Evolutionary conservation across 176 grass and related monocot genomes (phyloP).

Genomic region (Panicum miliaceum): DNA sequence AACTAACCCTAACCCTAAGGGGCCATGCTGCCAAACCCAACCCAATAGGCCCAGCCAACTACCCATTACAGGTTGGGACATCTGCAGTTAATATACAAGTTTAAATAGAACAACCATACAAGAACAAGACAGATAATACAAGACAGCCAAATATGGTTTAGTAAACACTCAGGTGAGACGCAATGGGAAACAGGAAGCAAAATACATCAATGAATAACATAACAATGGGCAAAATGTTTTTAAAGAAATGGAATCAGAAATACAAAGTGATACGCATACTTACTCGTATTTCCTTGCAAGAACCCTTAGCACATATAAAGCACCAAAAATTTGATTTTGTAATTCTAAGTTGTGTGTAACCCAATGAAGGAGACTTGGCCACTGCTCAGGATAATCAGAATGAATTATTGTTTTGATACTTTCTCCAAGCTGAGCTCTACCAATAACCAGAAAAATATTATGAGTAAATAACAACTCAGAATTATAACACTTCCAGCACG

Average conservation of each 20-base stretch:
- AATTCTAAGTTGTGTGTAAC: slow-evolving; percentile 74
- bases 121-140: slow-evolving; percentile 2
- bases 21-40: too few species aligned
- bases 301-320: slow-evolving; percentile 91
- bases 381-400: slow-evolving; percentile 91
- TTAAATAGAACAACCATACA: slow-evolving; percentile 4
- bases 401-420: slow-evolving; percentile 96
- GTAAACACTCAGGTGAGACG: not conserved
- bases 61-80: not conserved
- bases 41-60: too few species aligned
- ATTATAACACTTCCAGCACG: not conserved
- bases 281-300: slow-evolving; percentile 95
- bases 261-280: slow-evolving; percentile 37
- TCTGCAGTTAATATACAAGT: not conserved
- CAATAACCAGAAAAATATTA: slow-evolving; percentile 35
- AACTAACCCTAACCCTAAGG: too few species aligned
- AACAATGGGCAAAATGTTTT: not conserved
- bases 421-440: slow-evolving; percentile 91
- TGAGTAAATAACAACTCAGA: slow-evolving; percentile 11
- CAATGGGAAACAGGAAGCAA: not conserved
- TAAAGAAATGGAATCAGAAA: not conserved
- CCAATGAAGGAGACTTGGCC: slow-evolving; percentile 92
- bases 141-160: not conserved
- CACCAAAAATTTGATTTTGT: slow-evolving; percentile 90
- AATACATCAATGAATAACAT: not conserved